Conservation (phyloP, 495 filamentous ascomycete genomes). For the Bacidia gigantensis region DNA sequence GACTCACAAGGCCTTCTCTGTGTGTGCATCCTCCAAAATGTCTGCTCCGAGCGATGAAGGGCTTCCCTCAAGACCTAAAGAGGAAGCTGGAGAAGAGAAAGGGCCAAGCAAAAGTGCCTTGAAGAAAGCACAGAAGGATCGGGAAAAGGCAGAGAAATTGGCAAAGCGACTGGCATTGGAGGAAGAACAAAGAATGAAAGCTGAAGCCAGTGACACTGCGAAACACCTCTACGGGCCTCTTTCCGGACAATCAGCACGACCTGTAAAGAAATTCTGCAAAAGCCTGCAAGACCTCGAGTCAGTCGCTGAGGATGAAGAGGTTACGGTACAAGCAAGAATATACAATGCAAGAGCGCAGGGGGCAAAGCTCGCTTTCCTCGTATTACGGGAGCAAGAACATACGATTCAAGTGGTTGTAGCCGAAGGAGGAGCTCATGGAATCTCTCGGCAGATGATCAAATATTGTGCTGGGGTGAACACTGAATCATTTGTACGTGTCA, state of each 20-base stretch:
- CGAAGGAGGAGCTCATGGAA: conserved; percentile 32
- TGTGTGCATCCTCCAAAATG: conserved; percentile 10
- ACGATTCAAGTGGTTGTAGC: conserved; percentile 69
- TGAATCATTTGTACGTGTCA: conserved; percentile 69
- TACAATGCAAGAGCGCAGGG: conserved; percentile 81
- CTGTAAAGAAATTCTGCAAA: background rate
- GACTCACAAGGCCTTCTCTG: too few relatives aligned
- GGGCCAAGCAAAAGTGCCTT: conserved; percentile 48
- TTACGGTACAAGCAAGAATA: conserved; percentile 69
- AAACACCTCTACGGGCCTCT: conserved; percentile 51
- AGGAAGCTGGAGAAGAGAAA: conserved; percentile 15
- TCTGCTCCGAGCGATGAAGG: conserved; percentile 7
- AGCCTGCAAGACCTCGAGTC: conserved; percentile 39
- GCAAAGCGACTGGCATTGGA: conserved; percentile 40
- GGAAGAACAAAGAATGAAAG: conserved; percentile 22
- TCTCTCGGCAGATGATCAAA: conserved; percentile 71
- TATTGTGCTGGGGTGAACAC: conserved; percentile 66
- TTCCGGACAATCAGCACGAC: conserved; percentile 12
- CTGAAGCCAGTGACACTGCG: conserved; percentile 51
- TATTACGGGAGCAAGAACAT: conserved; percentile 68
- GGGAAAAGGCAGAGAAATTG: conserved; percentile 51
- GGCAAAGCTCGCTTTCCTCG: conserved; percentile 83
- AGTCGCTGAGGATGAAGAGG: conserved; percentile 53
- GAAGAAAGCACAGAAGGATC: conserved; percentile 56
- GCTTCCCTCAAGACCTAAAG: conserved; percentile 11